Conservation (phyloP, 2,329 filamentous ascomycete species). For the Sarocladium strictum region DNA sequence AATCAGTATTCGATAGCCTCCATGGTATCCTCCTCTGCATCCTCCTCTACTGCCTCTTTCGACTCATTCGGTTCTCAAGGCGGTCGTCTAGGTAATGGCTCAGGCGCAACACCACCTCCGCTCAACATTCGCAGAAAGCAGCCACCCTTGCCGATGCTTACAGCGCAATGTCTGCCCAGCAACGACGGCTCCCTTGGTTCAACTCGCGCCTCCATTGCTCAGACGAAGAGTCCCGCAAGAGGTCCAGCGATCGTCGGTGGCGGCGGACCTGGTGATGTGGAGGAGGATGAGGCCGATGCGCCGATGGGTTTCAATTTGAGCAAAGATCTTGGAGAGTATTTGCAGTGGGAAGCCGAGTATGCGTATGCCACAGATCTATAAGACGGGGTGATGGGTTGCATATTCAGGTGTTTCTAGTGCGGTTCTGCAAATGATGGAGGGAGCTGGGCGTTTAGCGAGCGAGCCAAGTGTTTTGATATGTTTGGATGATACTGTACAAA, state of each 20-base stretch:
- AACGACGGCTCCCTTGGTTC: constrained; percentile 1
- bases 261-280: constrained; percentile 25
- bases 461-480: no score
- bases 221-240: neutral
- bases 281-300: constrained; percentile 30
- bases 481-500: no score
- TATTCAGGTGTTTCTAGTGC: no score
- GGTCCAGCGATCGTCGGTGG: constrained; percentile 28
- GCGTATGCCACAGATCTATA: constrained; percentile 30
- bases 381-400: neutral
- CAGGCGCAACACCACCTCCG: constrained; percentile 5
- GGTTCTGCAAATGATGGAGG: no score
- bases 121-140: constrained; percentile 1
- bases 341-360: constrained; percentile 51
- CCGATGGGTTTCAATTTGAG: constrained; percentile 57
- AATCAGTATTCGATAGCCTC: neutral
- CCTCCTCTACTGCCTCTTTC: neutral
- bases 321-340: constrained; percentile 53
- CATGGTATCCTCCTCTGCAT: neutral
- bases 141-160: neutral
- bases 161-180: neutral
- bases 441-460: no score
- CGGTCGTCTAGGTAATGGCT: neutral
- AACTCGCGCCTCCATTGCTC: neutral
- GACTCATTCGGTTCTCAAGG: neutral